Evolutionary conservation across 306 rosid species (phyloP), one percentile per base, ranked within the genome.

Genomic region (Delonix regia): DNA sequence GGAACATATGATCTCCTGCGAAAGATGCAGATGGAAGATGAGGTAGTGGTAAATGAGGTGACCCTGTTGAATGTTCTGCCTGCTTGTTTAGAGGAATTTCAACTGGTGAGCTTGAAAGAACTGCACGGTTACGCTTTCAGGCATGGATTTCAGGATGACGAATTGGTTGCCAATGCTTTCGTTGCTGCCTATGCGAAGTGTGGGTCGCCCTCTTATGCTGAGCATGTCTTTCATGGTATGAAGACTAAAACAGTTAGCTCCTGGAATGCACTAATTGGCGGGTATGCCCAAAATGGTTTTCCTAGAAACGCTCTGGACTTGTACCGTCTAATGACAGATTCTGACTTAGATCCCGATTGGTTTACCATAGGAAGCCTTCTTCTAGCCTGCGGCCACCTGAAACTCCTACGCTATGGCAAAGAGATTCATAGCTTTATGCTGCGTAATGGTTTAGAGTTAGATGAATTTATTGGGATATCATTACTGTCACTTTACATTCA

Each of bases 251-350:
- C 92, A 4, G 94, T 87, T 57, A 87, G 88, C 86, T 85, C 97
- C 56, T 94, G 97, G 96, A 94, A 94, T 66, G 97, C 98, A 14
- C 34, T 94, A 63, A 90, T 90, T 49, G 90, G 94, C 1, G 92
- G 87, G 24, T 80, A 45, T 73, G 91, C 89, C 0, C 97, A 90
- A 81, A 94, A 94, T 82, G 96, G 96, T 49, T 86, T 87, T 83
- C 92, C 97, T 27, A 13, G 64, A 66, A 86, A 74, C 68, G 96
- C 97, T 73, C 87, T 91, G 39, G 92, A 87, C 36, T 82, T 87
- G 42, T 94, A 84, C 76, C 71, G 83, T 86, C 55, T 77, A 83
- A 94, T 91, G 98, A 75, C 64, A 44, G 68, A 70, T 75, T 84
- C 83, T 56, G 96, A 96, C 61, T 24, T 85, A 52, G 63, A 56